Evolutionary conservation across 176 grass and related monocot species (phyloP).

Genomic region (Phragmites australis): DNA sequence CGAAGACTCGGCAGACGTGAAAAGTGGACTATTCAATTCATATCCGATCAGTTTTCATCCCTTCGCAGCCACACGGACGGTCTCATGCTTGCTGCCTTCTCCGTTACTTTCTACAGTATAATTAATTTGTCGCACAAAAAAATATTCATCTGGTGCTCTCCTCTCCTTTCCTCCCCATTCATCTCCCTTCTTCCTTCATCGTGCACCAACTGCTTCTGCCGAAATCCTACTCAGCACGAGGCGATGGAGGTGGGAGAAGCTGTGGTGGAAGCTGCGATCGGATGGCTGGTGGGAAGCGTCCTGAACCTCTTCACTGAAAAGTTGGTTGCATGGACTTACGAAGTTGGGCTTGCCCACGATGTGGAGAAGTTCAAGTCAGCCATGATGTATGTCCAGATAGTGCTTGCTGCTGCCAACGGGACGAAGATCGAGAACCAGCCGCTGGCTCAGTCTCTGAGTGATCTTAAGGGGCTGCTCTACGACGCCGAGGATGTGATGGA

Average conservation of each 20-base stretch:
- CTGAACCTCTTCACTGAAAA: background rate
- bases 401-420: background rate
- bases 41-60: no score
- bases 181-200: background rate
- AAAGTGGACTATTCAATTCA: no score
- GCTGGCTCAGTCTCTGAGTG: background rate
- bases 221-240: background rate
- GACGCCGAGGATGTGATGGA: constrained; percentile 5
- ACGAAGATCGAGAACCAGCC: background rate
- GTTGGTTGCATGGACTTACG: background rate
- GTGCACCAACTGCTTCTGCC: background rate
- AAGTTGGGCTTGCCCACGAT: constrained; percentile 12
- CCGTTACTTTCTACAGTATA: no score
- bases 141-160: no score
- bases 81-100: no score
- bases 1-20: no score
- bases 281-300: constrained; percentile 36
- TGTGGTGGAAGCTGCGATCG: background rate
- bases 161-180: background rate
- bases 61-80: no score
- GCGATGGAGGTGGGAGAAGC: background rate
- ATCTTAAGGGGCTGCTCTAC: constrained; percentile 3
- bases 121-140: no score
- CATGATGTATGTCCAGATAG: background rate
- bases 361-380: background rate